Evolutionary conservation across 306 rosid genomes (phyloP).

Genomic region (Spatholobus suberectus): DNA sequence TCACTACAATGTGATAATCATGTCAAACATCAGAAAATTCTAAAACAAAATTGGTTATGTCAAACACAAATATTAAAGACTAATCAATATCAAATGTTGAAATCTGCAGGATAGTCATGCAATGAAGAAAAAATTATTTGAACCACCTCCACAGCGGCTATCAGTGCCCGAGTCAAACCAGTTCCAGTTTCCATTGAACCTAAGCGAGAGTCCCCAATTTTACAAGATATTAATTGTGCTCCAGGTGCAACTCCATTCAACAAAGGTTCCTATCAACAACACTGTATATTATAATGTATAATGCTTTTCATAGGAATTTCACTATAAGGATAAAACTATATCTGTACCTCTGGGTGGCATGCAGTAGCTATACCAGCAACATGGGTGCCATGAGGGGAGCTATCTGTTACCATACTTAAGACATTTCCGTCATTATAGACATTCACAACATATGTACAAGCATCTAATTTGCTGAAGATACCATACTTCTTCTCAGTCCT

Average conservation of each 20-base stretch:
- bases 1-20: slow-evolving; percentile 36
- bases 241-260: slow-evolving; percentile 99
- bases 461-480: slow-evolving; percentile 93
- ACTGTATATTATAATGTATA: slow-evolving; percentile 39
- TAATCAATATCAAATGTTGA: slow-evolving; percentile 29
- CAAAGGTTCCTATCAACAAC: slow-evolving; percentile 74
- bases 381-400: slow-evolving; percentile 97
- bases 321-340: slow-evolving; percentile 26
- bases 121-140: slow-evolving; percentile 30
- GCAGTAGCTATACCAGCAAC: slow-evolving; percentile 96
- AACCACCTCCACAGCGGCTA: slow-evolving; percentile 95
- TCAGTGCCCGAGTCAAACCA: slow-evolving; percentile 90
- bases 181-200: slow-evolving; percentile 99
- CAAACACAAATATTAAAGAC: slow-evolving; percentile 11
- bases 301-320: slow-evolving; percentile 21
- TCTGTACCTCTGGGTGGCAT: slow-evolving; percentile 85
- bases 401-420: slow-evolving; percentile 88
- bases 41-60: slow-evolving; percentile 8
- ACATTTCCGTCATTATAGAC: slow-evolving; percentile 86
- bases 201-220: slow-evolving; percentile 97
- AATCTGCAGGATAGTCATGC: slow-evolving; percentile 21
- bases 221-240: slow-evolving; percentile 94
- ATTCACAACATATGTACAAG: slow-evolving; percentile 85
- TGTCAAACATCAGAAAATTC: slow-evolving; percentile 38
- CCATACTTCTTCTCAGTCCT: slow-evolving; percentile 87